Percentiles rank a stretch among this genome's conserved stretches.
Evolutionary conservation across 2,329 filamentous ascomycete genomes (phyloP).

Genomic region (Exophiala aquamarina): DNA sequence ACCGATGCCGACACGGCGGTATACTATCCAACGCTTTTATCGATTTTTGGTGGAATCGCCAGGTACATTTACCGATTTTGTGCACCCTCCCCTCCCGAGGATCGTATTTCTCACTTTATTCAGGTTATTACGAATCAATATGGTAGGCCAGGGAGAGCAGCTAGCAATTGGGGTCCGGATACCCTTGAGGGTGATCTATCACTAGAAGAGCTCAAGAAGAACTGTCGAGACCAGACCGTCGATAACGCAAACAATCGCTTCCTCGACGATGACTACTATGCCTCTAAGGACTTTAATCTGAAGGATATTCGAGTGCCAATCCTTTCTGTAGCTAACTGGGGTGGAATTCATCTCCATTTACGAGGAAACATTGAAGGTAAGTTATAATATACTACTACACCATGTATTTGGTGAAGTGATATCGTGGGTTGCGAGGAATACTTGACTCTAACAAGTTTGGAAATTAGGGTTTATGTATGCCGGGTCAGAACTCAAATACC

Average conservation of each 20-base stretch:
- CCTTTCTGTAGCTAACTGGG: slow-evolving; percentile 69
- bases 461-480: slow-evolving; percentile 62
- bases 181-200: slow-evolving; percentile 41
- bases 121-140: slow-evolving; percentile 67
- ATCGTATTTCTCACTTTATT: too few relatives aligned
- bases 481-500: slow-evolving; percentile 66
- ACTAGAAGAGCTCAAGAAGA: slow-evolving; percentile 36
- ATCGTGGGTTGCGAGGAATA: too few relatives aligned
- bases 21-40: slow-evolving; percentile 61
- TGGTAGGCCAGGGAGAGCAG: slow-evolving; percentile 52
- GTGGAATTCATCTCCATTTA: slow-evolving; percentile 67
- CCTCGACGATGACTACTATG: slow-evolving; percentile 64
- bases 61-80: slow-evolving; percentile 36
- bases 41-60: slow-evolving; percentile 47
- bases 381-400: too few relatives aligned
- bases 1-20: slow-evolving; percentile 60
- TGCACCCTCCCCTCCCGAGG: too few relatives aligned
- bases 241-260: slow-evolving; percentile 55
- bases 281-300: slow-evolving; percentile 64
- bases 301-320: slow-evolving; percentile 68
- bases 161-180: slow-evolving; percentile 53
- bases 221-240: slow-evolving; percentile 42
- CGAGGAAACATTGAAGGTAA: slow-evolving; percentile 67
- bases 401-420: slow-evolving; percentile 48
- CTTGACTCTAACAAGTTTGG: too few relatives aligned